A percentile compares a stretch with the other conserved stretches of the same genome.
These are phyloP conservation scores for Candida maris DNA, from an alignment of 805 yeast genomes.

Conservation along the genomic window DNA sequence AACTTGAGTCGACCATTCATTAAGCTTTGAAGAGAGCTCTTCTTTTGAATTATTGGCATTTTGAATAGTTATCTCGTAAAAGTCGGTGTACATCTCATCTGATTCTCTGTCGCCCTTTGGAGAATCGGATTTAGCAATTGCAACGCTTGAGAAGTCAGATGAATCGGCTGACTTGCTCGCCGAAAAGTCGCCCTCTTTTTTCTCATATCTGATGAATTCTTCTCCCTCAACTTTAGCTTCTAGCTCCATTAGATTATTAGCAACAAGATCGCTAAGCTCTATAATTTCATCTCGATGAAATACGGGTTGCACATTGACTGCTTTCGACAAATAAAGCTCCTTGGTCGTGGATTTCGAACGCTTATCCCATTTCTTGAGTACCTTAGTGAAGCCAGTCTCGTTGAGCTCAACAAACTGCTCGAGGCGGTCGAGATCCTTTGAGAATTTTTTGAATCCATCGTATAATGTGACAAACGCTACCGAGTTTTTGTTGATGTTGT, in stretches of 20 bases:
- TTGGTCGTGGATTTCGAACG: slow-evolving; percentile 92
- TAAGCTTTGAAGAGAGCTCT: slow-evolving; percentile 27
- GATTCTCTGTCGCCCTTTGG: slow-evolving; percentile 33
- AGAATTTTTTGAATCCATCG: slow-evolving; percentile 84
- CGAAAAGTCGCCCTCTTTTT: slow-evolving; percentile 5
- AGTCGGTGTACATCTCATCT: slow-evolving; percentile 71
- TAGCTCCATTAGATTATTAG: slow-evolving; percentile 63
- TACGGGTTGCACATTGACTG: slow-evolving; percentile 94
- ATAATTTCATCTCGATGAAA: slow-evolving; percentile 88
- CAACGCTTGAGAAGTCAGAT: not conserved
- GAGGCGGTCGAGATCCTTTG: slow-evolving; percentile 80
- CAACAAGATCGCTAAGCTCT: slow-evolving; percentile 73
- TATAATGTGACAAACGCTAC: slow-evolving; percentile 78
- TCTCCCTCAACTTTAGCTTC: slow-evolving; percentile 60
- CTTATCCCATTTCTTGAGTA: slow-evolving; percentile 96
- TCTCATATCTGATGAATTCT: slow-evolving; percentile 27
- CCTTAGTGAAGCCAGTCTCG: slow-evolving; percentile 94
- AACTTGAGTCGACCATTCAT: slow-evolving; percentile 42
- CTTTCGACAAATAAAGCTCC: slow-evolving; percentile 85
- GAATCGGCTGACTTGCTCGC: slow-evolving; percentile 3
- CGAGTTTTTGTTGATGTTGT: slow-evolving; percentile 54
- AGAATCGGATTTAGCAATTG: slow-evolving; percentile 1
- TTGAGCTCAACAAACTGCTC: slow-evolving; percentile 94
- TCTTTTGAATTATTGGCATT: slow-evolving; percentile 36
- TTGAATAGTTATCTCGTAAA: slow-evolving; percentile 37